Evolutionary conservation across 108 stramenopile genomes (phyloP), one percentile per base, ranked within the genome.

Genomic region (Nitzschia putrida): DNA sequence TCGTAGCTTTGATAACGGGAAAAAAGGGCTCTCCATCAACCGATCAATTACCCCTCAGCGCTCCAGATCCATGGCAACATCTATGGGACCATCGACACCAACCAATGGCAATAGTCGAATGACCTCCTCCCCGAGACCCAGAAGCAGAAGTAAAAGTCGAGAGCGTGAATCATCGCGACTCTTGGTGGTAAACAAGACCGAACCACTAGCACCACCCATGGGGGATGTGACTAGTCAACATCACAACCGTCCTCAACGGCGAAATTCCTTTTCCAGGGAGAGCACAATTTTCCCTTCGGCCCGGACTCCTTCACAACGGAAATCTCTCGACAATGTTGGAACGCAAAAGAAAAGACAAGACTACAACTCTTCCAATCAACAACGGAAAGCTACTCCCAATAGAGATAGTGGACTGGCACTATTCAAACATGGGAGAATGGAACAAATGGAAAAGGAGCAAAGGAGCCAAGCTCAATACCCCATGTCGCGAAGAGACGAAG

Each of bases 1-100:
- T 20, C 61, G 61, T 16, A 63, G 61, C 44, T 63, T 63, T 47
- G 61, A 63, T 4, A 63, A 44, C 12, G 38, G 61, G 11, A 47
- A 47, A 8, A 63, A 14, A 1, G 12, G 14, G 10, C 13, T 59
- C 1, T 34, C 34, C 58, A 39, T 29, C 20, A 59, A n/a, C 38
- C 58, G 58, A 37, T 11, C 37, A 25, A 59, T 59, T 20, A 59
- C 58, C 2, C 58, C 58, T 11, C 47, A 49, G 6, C 47, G 47
- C 14, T 49, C 47, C 47, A 49, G 47, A 5, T 18, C 14, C 3
- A 49, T 49, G 47, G 47, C 14, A 2, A 49, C 14, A 18, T 1
- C 18, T 5, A 49, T 49, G 14, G 47, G n/a, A 49, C 18, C 47
- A 49, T 18, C 47, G 47, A 49, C n/a, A 2, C 14, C 47, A 18